phyloP scores from a whole-genome alignment of 129 eudicot genomes.

The Lactuca saligna region DNA sequence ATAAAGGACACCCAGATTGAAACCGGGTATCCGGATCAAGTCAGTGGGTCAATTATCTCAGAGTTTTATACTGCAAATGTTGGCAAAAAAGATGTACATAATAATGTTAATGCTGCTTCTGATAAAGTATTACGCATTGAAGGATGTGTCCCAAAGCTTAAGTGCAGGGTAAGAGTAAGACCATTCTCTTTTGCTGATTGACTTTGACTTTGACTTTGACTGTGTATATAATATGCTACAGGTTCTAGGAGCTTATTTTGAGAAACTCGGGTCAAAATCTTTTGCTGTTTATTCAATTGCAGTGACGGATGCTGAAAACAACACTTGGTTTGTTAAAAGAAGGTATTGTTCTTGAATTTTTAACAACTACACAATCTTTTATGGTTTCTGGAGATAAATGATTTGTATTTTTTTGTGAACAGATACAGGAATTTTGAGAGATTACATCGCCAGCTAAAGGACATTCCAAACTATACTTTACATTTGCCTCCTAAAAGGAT shows the following conservation, averaged over 20 bases:
- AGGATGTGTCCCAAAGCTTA: conserved; percentile 70
- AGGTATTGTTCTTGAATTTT: conserved; percentile 47
- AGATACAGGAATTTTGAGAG: conserved; percentile 97
- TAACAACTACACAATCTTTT: neutral
- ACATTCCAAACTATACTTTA: conserved; percentile 86
- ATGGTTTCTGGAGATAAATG: neutral
- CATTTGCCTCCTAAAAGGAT: conserved; percentile 99
- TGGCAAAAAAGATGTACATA: conserved; percentile 31
- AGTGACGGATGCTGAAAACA: conserved; percentile 74
- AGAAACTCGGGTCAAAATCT: conserved; percentile 85
- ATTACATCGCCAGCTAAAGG: conserved; percentile 94
- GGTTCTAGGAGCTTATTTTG: conserved; percentile 97
- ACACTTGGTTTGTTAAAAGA: conserved; percentile 93
- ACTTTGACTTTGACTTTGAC: neutral
- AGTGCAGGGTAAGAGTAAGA: conserved; percentile 66
- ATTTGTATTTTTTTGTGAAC: conserved; percentile 20
- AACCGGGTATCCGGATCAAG: conserved; percentile 31
- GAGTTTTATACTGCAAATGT: conserved; percentile 71
- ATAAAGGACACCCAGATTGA: conserved; percentile 34
- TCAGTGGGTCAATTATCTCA: conserved; percentile 57
- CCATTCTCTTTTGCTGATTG: no score
- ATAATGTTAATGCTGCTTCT: conserved; percentile 33
- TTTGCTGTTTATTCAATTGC: conserved; percentile 98
- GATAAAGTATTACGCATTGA: conserved; percentile 58
- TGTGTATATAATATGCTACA: conserved; percentile 23